phyloP scores from a whole-genome alignment of 306 rosid species.

The Elaeagnus macrophylla region DNA sequence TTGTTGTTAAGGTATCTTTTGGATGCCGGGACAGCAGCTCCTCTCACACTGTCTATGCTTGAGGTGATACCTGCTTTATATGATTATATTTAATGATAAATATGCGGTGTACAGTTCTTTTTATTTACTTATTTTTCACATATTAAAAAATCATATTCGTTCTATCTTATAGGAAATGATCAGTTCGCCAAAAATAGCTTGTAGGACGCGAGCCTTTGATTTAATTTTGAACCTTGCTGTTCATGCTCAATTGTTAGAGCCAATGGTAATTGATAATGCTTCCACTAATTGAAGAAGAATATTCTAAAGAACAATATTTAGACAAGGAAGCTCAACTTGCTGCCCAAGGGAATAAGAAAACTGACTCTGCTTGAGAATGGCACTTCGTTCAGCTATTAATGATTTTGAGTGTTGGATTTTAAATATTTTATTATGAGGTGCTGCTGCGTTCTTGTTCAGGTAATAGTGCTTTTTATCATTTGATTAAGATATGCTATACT shows the following conservation, averaged over 20 bases:
- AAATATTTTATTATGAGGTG: slow-evolving; percentile 73
- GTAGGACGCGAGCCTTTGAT: slow-evolving; percentile 95
- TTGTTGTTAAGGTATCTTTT: slow-evolving; percentile 84
- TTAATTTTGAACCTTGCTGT: slow-evolving; percentile 95
- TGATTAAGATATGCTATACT: not conserved
- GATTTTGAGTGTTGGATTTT: slow-evolving; percentile 85
- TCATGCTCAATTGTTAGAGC: slow-evolving; percentile 95
- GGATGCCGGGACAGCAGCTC: slow-evolving; percentile 88
- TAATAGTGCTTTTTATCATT: slow-evolving; percentile 26
- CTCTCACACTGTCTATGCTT: slow-evolving; percentile 94
- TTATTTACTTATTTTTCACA: not conserved
- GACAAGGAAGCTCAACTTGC: slow-evolving; percentile 57
- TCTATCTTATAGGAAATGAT: slow-evolving; percentile 62
- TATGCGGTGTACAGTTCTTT: not conserved
- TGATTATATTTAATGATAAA: slow-evolving; percentile 2
- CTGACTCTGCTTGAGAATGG: slow-evolving; percentile 39
- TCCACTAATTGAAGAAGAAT: slow-evolving; percentile 83
- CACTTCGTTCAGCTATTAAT: slow-evolving; percentile 51
- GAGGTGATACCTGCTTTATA: slow-evolving; percentile 75
- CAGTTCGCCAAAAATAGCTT: slow-evolving; percentile 63
- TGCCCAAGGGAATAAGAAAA: slow-evolving; percentile 51
- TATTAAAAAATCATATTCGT: slow-evolving; percentile 8
- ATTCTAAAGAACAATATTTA: slow-evolving; percentile 70
- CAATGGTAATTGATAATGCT: slow-evolving; percentile 49
- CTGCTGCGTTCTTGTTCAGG: slow-evolving; percentile 98